phyloP scores from a whole-genome alignment of 2,329 filamentous ascomycete genomes.

The Monosporascus sp. region DNA sequence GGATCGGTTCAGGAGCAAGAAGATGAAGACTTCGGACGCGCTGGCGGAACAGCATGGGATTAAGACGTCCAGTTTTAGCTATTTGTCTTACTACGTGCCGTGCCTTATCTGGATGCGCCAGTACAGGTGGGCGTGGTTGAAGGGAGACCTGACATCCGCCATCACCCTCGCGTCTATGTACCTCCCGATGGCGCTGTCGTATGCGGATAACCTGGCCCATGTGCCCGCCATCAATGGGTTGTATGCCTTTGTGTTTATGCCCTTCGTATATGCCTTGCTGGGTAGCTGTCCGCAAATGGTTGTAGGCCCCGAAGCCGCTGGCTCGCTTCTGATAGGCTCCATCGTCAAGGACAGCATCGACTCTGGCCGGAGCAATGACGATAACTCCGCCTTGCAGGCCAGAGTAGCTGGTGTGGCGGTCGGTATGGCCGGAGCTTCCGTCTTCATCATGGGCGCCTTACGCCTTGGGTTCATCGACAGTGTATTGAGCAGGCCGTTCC shows the following conservation, averaged over 20 bases:
- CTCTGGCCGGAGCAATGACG: constrained; percentile 56
- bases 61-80: constrained; percentile 71
- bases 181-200: constrained; percentile 91
- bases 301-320: constrained; percentile 90
- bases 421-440: constrained; percentile 80
- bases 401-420: constrained; percentile 84
- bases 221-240: constrained; percentile 90
- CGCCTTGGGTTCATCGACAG: constrained; percentile 90
- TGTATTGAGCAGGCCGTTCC: constrained; percentile 85
- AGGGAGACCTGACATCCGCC: constrained; percentile 82
- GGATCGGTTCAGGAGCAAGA: constrained; percentile 52
- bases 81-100: constrained; percentile 88
- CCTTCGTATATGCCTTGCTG: constrained; percentile 82
- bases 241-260: constrained; percentile 91
- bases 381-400: constrained; percentile 65
- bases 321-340: constrained; percentile 82
- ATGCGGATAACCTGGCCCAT: constrained; percentile 87
- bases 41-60: constrained; percentile 70
- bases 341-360: constrained; percentile 77
- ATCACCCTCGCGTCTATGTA: constrained; percentile 98
- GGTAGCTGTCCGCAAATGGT: constrained; percentile 92
- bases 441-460: constrained; percentile 79
- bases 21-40: constrained; percentile 66
- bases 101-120: constrained; percentile 86
- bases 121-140: constrained; percentile 76